A percentile compares a stretch with the other conserved stretches of the same genome.
phyloP scores from a whole-genome alignment of 1,139 yeast genomes.

The Taphrina pruni region DNA sequence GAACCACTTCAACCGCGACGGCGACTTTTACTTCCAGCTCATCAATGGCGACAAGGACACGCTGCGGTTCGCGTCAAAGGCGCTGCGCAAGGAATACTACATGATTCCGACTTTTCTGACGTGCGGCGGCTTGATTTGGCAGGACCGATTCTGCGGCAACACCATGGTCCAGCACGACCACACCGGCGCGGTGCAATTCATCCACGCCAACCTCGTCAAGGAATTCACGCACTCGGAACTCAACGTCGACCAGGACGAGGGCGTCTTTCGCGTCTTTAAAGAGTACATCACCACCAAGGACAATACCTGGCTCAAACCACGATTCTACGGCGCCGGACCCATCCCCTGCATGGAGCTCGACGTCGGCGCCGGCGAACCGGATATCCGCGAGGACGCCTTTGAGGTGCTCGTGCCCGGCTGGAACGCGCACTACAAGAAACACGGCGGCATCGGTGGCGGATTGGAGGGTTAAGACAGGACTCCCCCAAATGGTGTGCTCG shows the following conservation, averaged over 20 bases:
- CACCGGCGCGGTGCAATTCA: slow-evolving; percentile 30
- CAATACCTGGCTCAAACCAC: slow-evolving; percentile 40
- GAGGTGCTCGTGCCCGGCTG: slow-evolving; percentile 39
- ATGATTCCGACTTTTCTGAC: slow-evolving; percentile 39
- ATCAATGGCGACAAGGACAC: slow-evolving; percentile 41
- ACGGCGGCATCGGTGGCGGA: slow-evolving; percentile 41
- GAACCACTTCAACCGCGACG: slow-evolving; percentile 38
- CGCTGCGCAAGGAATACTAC: slow-evolving; percentile 36
- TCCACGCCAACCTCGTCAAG: slow-evolving; percentile 41
- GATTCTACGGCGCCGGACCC: slow-evolving; percentile 33
- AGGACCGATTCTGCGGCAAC: slow-evolving; percentile 40
- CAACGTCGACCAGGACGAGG: slow-evolving; percentile 39
- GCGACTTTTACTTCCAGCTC: slow-evolving; percentile 40
- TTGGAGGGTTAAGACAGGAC: no score
- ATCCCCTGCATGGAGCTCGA: slow-evolving; percentile 39
- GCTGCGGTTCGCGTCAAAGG: slow-evolving; percentile 38
- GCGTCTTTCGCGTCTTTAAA: slow-evolving; percentile 38
- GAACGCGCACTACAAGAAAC: slow-evolving; percentile 40
- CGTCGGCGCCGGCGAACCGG: slow-evolving; percentile 39
- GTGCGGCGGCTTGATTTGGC: slow-evolving; percentile 41
- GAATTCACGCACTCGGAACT: slow-evolving; percentile 33
- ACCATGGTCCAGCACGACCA: slow-evolving; percentile 41
- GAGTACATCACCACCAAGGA: slow-evolving; percentile 34
- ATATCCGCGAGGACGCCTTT: slow-evolving; percentile 32
- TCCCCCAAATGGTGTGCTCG: no score